These are phyloP conservation scores for Herpotrichia juniperi DNA, from an alignment of 2,329 filamentous ascomycete genomes.

Conservation along the genomic window DNA sequence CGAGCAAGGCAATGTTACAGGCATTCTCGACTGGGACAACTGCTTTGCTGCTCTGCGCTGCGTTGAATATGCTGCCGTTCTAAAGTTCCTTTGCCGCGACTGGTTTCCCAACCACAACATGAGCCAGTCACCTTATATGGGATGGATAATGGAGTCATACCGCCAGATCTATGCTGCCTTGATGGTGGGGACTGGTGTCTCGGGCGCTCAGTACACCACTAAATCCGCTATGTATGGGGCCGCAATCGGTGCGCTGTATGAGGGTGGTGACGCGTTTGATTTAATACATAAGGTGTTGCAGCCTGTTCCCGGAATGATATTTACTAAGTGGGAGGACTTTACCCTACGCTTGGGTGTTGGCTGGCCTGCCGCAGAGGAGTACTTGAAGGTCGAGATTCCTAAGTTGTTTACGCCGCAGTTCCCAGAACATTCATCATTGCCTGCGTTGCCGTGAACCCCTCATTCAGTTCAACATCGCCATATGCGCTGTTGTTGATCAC, in stretches of 20 bases:
- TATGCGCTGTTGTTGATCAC: too few relatives aligned
- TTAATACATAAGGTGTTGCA: background rate
- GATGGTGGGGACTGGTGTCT: background rate
- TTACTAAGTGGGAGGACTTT: too few relatives aligned
- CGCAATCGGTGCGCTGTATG: background rate
- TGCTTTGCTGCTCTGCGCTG: conserved; percentile 2
- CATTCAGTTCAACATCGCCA: too few relatives aligned
- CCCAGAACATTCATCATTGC: too few relatives aligned
- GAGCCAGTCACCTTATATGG: background rate
- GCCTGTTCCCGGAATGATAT: background rate
- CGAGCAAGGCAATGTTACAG: conserved; percentile 7
- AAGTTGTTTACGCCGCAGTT: background rate
- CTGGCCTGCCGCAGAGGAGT: background rate
- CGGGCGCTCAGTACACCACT: background rate
- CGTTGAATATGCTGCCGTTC: conserved; percentile 1
- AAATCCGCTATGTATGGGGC: conserved; percentile 1
- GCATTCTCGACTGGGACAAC: conserved; percentile 10
- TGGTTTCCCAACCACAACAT: background rate
- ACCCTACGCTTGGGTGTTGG: too few relatives aligned
- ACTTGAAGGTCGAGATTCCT: background rate
- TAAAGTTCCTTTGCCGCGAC: conserved; percentile 7
- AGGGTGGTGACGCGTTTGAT: background rate
- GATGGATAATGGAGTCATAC: background rate
- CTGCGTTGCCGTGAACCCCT: too few relatives aligned
- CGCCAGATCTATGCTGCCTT: conserved; percentile 1